Conservation (phyloP, 306 rosid species). For the Malus sylvestris region DNA sequence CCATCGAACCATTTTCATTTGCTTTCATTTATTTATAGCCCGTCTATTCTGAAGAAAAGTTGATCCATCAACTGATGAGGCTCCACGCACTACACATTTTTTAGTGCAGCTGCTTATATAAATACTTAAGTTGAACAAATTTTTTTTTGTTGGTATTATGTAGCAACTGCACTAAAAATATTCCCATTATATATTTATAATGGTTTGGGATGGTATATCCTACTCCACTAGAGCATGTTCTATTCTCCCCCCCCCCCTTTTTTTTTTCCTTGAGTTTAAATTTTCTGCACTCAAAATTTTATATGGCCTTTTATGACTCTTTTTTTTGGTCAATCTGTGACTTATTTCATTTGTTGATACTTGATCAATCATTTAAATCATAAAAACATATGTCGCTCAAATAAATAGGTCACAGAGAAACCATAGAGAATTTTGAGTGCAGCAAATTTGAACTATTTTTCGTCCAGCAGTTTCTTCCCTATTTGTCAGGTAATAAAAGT, state of each 20-base stretch:
- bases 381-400: too few relatives aligned
- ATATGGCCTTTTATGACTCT: too few relatives aligned
- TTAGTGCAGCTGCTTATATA: conserved; percentile 7
- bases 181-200: conserved; percentile 1
- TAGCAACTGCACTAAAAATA: conserved; percentile 3
- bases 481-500: background rate
- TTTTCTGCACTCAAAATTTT: too few relatives aligned
- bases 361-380: too few relatives aligned
- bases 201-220: conserved; percentile 22
- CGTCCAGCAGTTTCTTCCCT: background rate
- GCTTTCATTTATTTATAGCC: background rate
- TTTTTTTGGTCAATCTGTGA: fast-evolving
- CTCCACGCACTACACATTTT: conserved; percentile 25
- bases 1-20: conserved; percentile 5
- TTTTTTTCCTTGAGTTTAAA: background rate
- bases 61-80: conserved; percentile 16
- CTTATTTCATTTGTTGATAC: too few relatives aligned
- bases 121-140: background rate
- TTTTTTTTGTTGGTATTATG: conserved; percentile 12
- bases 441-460: background rate
- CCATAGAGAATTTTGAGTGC: too few relatives aligned
- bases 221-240: conserved; percentile 11
- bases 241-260: background rate
- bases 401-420: too few relatives aligned
- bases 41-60: conserved; percentile 1